Evolutionary conservation across 2,329 filamentous ascomycete genomes (phyloP), one percentile per base, ranked within the genome.

Genomic region (Apiospora kogelbergensis): DNA sequence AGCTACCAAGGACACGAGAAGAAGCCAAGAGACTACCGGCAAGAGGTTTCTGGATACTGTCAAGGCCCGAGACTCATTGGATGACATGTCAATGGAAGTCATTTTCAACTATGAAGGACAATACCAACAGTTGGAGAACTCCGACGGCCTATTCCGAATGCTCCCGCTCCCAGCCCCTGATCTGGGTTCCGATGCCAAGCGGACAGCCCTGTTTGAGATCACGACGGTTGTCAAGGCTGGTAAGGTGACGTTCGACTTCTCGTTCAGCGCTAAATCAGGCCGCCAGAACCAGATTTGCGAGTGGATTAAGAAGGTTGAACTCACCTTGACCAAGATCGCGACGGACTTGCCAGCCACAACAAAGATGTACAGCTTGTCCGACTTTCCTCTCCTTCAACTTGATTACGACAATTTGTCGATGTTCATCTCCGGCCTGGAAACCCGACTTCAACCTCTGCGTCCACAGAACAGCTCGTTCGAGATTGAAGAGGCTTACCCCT

Each of bases 31-130:
- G 40, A 20, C 24, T 3, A 24, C 41, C 20, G 48, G 63, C 3
- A 57, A 69, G 26, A 45, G 42, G 9, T 69, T 37, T 13, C 15
- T 69, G 20, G 68, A 69, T 48, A 4, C 37, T n/a, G 9, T 40
- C 17, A 63, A 46, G 41, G 37, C 46, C 17, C 15, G 1, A 22
- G 24, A 17, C 20, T 4, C 11, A 15, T 30, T 6, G 3, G 20
- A 26, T n/a, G 46, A 30, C 40, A 11, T 46, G 41, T 30, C 68
- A 26, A 60, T 69, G 68, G 68, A 69, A 41, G 53, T 69, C 26
- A 42, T 69, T 17, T 67, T 69, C 65, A 69, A 69, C 48, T 69
- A 69, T 6, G 65, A 67, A 44, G 68, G 68, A 11, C 65, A 67
- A 30, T 69, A 67, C 20, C 68, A 69, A 40, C 68, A 69, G 42